Evolutionary conservation across 371 early-diverging fungal species (phyloP), one percentile per base, ranked within the genome.

Genomic region (Mortierella sp.): DNA sequence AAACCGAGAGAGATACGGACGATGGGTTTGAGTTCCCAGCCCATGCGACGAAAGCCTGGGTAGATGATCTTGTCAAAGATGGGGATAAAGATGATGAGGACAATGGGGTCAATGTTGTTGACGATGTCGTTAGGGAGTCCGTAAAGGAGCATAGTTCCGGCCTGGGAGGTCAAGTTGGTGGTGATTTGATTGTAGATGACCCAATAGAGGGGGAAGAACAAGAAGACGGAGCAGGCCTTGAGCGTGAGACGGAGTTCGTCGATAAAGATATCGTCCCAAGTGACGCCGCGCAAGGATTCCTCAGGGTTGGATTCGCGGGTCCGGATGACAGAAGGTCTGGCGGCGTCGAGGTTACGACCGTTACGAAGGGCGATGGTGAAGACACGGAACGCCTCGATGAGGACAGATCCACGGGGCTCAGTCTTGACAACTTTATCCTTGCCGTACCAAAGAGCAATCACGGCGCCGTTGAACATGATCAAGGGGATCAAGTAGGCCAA

Each of bases 141-240:
- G 78, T 94, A 94, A 81, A 88, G 88, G 80, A 81, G 83, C 96
- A 96, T 96, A 60, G 92, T 92, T 55, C 89, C 90, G 28, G 94
- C 95, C 84, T 92, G 93, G 48, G 93, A 94, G 52, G 95, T 88
- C 84, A 96, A 82, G 84, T 95, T 95, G 90, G 92, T 93, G 47
- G 91, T 90, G 89, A 95, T 94, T 84, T 96, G 94, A 55, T 85
- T 80, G 87, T 95, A 95, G 79, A 93, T 92, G 45, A 94, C 91
- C 96, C 96, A 96, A 90, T 93, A 96, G 73, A 96, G 84, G 14
- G 95, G 95, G 83, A 84, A 95, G 90, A 93, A 93, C 72, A 91
- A 86, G 81, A 96, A 95, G 45, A 95, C 91, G 55, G 90, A 87
- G 89, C 94, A 95, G 45, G 95, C 94, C 60, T 90, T 88, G 57